phyloP scores from a whole-genome alignment of 2,329 filamentous ascomycete species.

The Dothistroma septosporum region DNA sequence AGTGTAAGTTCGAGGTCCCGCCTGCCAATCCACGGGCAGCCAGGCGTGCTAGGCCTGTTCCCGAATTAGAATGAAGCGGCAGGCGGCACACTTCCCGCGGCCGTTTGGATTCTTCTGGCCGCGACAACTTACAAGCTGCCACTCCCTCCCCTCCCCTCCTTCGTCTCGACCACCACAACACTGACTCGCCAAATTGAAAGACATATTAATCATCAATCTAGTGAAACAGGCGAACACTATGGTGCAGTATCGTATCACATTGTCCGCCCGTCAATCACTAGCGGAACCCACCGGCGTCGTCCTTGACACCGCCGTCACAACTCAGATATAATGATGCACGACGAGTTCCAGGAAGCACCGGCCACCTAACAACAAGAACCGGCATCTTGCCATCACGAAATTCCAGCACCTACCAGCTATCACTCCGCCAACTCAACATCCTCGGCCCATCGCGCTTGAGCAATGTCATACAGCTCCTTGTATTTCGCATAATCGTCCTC shows the following conservation, averaged over 20 bases:
- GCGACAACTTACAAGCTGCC: no score
- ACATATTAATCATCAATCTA: background rate
- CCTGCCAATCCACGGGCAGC: no score
- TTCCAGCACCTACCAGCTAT: background rate
- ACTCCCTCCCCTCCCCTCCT: no score
- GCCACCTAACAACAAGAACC: background rate
- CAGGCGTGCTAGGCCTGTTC: no score
- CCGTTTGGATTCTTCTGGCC: no score
- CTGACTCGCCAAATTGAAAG: background rate
- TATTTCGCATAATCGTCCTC: conserved; percentile 36
- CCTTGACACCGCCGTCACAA: background rate
- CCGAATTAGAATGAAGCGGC: no score
- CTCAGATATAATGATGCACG: background rate
- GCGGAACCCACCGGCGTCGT: background rate
- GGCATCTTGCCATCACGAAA: background rate
- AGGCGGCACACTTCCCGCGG: no score
- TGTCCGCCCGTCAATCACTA: background rate
- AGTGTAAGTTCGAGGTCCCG: no score
- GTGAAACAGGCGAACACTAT: background rate
- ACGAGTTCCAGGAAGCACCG: background rate
- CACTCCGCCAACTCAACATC: background rate
- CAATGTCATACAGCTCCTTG: conserved; percentile 26
- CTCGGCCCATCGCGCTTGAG: background rate
- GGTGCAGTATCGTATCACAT: background rate
- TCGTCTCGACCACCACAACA: background rate